Conservation (phyloP, 2,329 filamentous ascomycete species). For the Colletotrichum tropicale region DNA sequence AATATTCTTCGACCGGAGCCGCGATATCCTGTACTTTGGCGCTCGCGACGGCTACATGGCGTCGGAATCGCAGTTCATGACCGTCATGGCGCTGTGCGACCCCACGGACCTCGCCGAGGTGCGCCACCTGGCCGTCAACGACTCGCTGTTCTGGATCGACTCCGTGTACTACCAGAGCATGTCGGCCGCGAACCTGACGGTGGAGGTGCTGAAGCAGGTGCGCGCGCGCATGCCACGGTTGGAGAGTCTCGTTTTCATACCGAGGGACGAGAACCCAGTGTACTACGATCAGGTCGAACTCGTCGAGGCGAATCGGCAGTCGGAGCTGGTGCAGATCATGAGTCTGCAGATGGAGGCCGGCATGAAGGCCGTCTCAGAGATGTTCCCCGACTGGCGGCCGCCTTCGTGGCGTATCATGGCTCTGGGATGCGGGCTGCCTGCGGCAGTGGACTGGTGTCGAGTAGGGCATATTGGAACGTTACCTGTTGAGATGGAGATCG, state of each 20-base stretch:
- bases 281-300: conserved; percentile 31
- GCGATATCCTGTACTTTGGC: conserved; percentile 54
- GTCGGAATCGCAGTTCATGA: conserved; percentile 48
- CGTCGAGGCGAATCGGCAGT: conserved; percentile 24
- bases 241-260: conserved; percentile 49
- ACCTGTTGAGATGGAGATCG: not conserved
- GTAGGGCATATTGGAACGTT: not conserved
- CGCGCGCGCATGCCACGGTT: conserved; percentile 41
- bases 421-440: conserved; percentile 7
- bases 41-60: conserved; percentile 48
- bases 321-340: conserved; percentile 37
- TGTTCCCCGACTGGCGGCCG: conserved; percentile 34
- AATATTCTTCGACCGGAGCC: conserved; percentile 44
- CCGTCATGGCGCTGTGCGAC: conserved; percentile 46
- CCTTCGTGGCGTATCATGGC: conserved; percentile 43
- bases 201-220: conserved; percentile 44
- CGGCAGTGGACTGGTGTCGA: not conserved
- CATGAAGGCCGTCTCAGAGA: conserved; percentile 33
- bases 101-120: conserved; percentile 44
- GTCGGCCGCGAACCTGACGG: conserved; percentile 42
- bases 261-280: conserved; percentile 38
- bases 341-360: conserved; percentile 38
- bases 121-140: conserved; percentile 49
- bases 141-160: conserved; percentile 42
- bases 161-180: conserved; percentile 37